Evolutionary conservation across 2,329 filamentous ascomycete species (phyloP).

Genomic region (Neonectria coccinea): DNA sequence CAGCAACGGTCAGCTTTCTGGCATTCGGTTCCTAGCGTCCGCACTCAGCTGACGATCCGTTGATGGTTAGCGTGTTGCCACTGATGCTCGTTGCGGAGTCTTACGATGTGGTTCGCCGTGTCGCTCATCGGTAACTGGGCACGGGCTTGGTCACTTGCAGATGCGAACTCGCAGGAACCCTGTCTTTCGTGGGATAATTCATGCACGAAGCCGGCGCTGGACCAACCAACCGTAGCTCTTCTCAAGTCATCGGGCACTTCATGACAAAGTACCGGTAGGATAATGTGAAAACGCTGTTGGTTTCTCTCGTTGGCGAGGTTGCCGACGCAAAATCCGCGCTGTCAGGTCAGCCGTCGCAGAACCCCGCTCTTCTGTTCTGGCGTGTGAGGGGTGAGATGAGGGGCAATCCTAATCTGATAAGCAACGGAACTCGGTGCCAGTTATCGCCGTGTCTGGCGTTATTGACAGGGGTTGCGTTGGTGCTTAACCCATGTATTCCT

Average conservation of each 20-base stretch:
- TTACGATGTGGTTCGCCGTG: neutral
- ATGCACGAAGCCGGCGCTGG: conserved; percentile 13
- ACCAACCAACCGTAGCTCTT: conserved; percentile 11
- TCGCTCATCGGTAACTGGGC: neutral
- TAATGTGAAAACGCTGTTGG: neutral
- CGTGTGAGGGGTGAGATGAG: conserved; percentile 1
- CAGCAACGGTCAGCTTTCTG: neutral
- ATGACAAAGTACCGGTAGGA: too few relatives aligned
- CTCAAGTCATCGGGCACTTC: neutral
- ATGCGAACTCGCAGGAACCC: neutral
- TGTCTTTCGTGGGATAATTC: neutral
- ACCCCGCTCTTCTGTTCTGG: conserved; percentile 16
- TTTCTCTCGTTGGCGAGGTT: conserved; percentile 23
- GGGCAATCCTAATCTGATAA: neutral
- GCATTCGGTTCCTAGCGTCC: neutral
- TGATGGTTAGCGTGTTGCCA: neutral
- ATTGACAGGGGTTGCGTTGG: neutral
- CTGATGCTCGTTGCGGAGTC: neutral
- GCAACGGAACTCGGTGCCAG: neutral
- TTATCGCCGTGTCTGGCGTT: neutral
- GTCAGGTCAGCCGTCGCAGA: neutral
- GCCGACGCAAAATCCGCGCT: conserved; percentile 28
- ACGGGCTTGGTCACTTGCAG: neutral
- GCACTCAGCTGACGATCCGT: conserved; percentile 15
- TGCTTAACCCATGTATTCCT: too few relatives aligned